A percentile compares a stretch with the other conserved stretches of the same genome.
Conservation (phyloP, 805 yeast species). For the Saturnispora silvae region DNA sequence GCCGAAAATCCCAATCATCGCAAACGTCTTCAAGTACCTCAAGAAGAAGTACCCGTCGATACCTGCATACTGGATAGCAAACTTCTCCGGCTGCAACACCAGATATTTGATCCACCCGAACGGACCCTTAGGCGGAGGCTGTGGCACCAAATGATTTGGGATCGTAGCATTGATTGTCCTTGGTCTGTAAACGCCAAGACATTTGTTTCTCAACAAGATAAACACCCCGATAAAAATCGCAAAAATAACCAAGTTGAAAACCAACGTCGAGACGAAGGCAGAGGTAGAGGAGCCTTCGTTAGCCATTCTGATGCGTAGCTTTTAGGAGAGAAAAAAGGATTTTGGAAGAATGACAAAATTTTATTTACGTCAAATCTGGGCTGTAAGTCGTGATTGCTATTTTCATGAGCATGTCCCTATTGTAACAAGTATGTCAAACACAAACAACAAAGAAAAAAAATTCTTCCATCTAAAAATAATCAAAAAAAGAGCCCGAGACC, state of each 20-base stretch:
- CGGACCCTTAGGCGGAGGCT: constrained; percentile 17
- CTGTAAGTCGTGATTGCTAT: background rate
- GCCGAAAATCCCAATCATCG: constrained; percentile 40
- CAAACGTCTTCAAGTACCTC: constrained; percentile 50
- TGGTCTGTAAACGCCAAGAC: constrained; percentile 43
- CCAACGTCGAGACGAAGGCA: constrained; percentile 38
- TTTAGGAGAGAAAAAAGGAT: background rate
- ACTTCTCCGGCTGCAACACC: constrained; percentile 46
- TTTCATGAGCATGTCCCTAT: constrained; percentile 1
- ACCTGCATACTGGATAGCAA: constrained; percentile 58
- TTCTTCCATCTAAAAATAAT: too few species aligned
- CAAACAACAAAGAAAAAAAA: background rate
- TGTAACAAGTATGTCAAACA: background rate
- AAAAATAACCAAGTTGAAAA: constrained; percentile 34
- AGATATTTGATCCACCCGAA: constrained; percentile 47
- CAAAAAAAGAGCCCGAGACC: constrained; percentile 67
- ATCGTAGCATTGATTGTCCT: constrained; percentile 35
- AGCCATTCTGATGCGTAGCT: constrained; percentile 5
- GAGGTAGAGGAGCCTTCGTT: constrained; percentile 31
- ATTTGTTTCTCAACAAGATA: constrained; percentile 32
- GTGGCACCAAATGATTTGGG: constrained; percentile 33
- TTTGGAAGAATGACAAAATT: background rate
- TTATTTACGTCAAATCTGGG: background rate
- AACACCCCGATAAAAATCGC: constrained; percentile 32
- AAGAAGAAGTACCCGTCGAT: constrained; percentile 69